Evolutionary conservation across 1,284 basidiomycete genomes (phyloP), one percentile per base, ranked within the genome.

Genomic region (Cutaneotrichosporon spelunceum): DNA sequence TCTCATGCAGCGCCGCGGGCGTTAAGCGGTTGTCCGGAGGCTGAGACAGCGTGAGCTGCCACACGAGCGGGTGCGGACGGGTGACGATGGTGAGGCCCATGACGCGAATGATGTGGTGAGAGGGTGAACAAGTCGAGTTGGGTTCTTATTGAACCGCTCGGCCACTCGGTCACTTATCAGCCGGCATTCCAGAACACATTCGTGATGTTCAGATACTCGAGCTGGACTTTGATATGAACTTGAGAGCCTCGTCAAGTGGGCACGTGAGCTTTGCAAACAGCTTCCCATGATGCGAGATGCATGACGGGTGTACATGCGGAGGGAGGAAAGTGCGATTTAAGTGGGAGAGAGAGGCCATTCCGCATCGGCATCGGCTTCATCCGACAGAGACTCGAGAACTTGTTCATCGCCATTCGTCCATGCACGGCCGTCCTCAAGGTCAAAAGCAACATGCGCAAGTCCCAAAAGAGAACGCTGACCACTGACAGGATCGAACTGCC

Each of bases 11-110:
- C 39, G 78, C 70, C 14, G 59, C 61, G 3, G 74, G 68, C 3
- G 76, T 76, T 56, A 80, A 68, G 14, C 79, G 69, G 57, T 79
- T 78, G 64, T 80, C 79, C 3, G 79, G 79, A 23, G 78, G 73
- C 23, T 72, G 70, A 56, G 65, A 44, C 33, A 80, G 72, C 6
- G 72, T 72, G 54, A 79, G 67, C 56, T 71, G 70, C 72, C 75
- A 76, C 48, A 69, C 66, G 10, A 66, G 66, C 13, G 61, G 64
- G 21, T 61, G 56, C 0, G 75, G 77, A 14, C 68, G 69, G 44
- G 73, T 57, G 60, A 77, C 48, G 19, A 16, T 50, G 7, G 58
- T 29, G 59, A 60, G 7, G 47, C 16, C 52, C 52, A 53, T 53
- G 52, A 11, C 36, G 52, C 11, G 21, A 48, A 24, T 48, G 24